Percentiles rank a stretch among this genome's conserved stretches.
Conservation (phyloP, 306 rosid genomes). For the Begonia peltatifolia region DNA sequence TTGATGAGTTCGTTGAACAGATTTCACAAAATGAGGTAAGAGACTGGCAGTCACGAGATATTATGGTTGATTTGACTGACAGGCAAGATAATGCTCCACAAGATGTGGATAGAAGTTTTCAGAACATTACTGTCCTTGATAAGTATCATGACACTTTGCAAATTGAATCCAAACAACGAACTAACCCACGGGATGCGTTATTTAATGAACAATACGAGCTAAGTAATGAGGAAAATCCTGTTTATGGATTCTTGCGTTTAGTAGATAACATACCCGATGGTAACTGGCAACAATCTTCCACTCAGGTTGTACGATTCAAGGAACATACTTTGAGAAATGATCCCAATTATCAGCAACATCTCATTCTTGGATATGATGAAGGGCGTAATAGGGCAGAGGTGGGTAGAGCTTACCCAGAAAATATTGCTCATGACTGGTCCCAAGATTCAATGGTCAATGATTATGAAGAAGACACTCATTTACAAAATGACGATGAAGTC, state of each 20-base stretch:
- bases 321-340: constrained; percentile 38
- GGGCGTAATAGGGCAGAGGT: constrained; percentile 36
- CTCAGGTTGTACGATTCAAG: constrained; percentile 31
- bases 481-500: constrained; percentile 44
- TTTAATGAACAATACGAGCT: constrained; percentile 32
- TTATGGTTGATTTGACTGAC: constrained; percentile 9
- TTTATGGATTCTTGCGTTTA: constrained; percentile 13
- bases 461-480: constrained; percentile 38
- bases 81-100: constrained; percentile 21
- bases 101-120: constrained; percentile 21
- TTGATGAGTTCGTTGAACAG: constrained; percentile 27
- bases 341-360: constrained; percentile 32
- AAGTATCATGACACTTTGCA: constrained; percentile 23
- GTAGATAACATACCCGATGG: constrained; percentile 19
- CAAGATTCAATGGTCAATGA: constrained; percentile 40
- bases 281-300: constrained; percentile 27
- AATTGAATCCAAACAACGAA: constrained; percentile 20
- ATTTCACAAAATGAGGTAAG: constrained; percentile 23
- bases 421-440: constrained; percentile 44
- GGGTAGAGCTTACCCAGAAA: constrained; percentile 33
- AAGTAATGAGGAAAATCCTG: constrained; percentile 18
- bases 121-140: constrained; percentile 16
- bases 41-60: constrained; percentile 11
- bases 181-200: constrained; percentile 18
- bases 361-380: constrained; percentile 21